Evolutionary conservation across 1,139 yeast species (phyloP), one percentile per base, ranked within the genome.

Genomic region (Protomyces arabidopsidicola): DNA sequence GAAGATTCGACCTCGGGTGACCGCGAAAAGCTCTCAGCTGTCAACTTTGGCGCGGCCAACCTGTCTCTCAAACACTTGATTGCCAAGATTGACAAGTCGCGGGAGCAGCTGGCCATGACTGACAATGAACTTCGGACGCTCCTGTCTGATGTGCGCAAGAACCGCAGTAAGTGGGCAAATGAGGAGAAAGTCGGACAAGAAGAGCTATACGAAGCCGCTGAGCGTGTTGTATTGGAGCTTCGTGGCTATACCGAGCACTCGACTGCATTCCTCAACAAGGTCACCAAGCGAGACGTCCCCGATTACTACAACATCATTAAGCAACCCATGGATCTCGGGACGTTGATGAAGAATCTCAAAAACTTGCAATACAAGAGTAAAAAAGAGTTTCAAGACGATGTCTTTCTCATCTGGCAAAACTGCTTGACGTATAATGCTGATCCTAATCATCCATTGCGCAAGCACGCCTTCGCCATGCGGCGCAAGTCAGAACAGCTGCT

Each of bases 171-270:
- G 75, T 95, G 98, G 99, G 96, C 87, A 31, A 89, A 89, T 67
- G 97, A 93, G 72, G 97, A 91, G 66, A 81, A 89, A 67, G 85
- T 93, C 51, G 98, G 98, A 2, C 99, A 95, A 74, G 99, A 95
- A 73, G 99, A 95, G 73, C 79, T 95, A 18, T 95, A 93, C 72
- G 98, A 95, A 70, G 97, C 97, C 0, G 93, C 97, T 71, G 98
- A 95, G 71, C 91, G 90, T 72, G 98, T 93, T 1, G 93, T 91
- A 0, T 77, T 86, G 67, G 98, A 95, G 71, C 78, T 95, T 52
- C 81, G 98, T 71, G 90, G 95, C 10, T 90, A 87, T 69, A 93
- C 98, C 0, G 98, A 93, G 72, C 98, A 93, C 75, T 91, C 98
- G 0, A 90, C 98, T 0, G 97, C 98, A 0, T 95, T 95, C 72